phyloP scores from a whole-genome alignment of 345 rosid species.

The Eutrema japonicum region DNA sequence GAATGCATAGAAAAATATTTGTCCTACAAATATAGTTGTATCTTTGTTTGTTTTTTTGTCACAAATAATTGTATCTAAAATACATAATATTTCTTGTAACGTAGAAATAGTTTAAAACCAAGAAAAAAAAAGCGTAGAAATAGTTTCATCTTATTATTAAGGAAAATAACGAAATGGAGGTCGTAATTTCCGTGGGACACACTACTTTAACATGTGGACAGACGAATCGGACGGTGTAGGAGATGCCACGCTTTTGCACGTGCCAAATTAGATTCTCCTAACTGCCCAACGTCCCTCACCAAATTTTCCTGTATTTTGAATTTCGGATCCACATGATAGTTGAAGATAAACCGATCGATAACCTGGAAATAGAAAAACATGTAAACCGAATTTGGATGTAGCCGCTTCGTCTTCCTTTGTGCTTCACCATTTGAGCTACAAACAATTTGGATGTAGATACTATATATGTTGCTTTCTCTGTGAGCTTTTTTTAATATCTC shows the following conservation, averaged over 20 bases:
- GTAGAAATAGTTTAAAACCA: neutral
- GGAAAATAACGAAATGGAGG: neutral
- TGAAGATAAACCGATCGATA: neutral
- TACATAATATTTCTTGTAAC: neutral
- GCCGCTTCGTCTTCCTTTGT: constrained; percentile 13
- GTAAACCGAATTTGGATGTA: constrained; percentile 15
- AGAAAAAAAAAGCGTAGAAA: neutral
- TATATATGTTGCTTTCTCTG: neutral
- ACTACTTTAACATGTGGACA: constrained; percentile 21
- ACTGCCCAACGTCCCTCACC: constrained; percentile 18
- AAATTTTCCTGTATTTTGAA: constrained; percentile 11
- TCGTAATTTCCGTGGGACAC: constrained; percentile 34
- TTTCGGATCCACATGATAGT: constrained; percentile 26
- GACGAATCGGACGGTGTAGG: constrained; percentile 29
- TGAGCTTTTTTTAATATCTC: neutral
- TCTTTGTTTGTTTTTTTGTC: neutral
- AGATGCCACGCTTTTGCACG: constrained; percentile 20
- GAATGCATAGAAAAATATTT: neutral
- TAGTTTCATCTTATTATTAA: neutral
- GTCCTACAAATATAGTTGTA: neutral
- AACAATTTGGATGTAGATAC: no score
- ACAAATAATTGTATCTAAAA: neutral
- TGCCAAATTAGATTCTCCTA: constrained; percentile 37
- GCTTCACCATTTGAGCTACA: no score
- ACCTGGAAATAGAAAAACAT: constrained; percentile 11